Conservation (phyloP, 257 asterid species). For the Craterostigma plantagineum region DNA sequence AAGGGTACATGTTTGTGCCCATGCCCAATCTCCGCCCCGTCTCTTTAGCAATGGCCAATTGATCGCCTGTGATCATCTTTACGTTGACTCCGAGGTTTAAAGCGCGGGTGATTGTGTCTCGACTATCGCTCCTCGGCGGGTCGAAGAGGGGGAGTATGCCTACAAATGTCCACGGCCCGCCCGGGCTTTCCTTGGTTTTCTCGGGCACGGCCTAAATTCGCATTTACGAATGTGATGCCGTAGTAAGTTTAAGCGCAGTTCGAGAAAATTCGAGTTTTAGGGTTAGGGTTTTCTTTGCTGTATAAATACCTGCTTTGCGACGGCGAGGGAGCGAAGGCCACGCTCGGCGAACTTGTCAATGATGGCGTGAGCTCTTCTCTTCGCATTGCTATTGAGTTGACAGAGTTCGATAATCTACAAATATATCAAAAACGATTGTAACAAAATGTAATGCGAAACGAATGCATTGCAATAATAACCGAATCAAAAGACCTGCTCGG, state of each 20-base stretch:
- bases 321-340: slow-evolving; percentile 49
- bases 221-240: not conserved
- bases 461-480: not conserved
- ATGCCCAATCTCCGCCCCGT: slow-evolving; percentile 47
- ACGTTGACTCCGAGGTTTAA: slow-evolving; percentile 65
- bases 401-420: slow-evolving; percentile 38
- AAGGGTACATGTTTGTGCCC: slow-evolving; percentile 56
- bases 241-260: too few species aligned
- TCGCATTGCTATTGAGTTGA: slow-evolving; percentile 17
- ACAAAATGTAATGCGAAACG: too few species aligned
- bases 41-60: slow-evolving; percentile 43
- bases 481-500: slow-evolving; percentile 30
- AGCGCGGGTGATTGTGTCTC: slow-evolving; percentile 56
- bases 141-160: slow-evolving; percentile 69
- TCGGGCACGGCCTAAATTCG: slow-evolving; percentile 28
- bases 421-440: too few species aligned
- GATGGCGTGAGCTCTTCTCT: slow-evolving; percentile 21
- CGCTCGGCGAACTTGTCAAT: slow-evolving; percentile 45
- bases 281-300: too few species aligned
- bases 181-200: slow-evolving; percentile 51
- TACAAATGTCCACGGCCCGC: slow-evolving; percentile 46
- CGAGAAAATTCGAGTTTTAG: too few species aligned
- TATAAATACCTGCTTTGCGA: slow-evolving; percentile 24
- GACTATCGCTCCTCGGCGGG: slow-evolving; percentile 81
- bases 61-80: slow-evolving; percentile 75